Conservation (phyloP, 1,284 basidiomycete species). For the Malassezia psittaci region DNA sequence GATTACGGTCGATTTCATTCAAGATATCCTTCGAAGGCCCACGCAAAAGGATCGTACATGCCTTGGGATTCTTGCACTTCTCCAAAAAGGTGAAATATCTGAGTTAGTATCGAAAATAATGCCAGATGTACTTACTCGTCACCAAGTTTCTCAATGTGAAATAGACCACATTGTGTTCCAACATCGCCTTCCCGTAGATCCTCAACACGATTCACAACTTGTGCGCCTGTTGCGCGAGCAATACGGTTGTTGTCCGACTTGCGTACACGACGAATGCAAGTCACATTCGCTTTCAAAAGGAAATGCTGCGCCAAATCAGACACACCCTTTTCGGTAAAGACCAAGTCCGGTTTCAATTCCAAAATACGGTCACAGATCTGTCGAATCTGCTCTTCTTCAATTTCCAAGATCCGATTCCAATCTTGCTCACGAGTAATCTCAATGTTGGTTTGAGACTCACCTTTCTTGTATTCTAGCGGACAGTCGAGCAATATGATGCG, state of each 20-base stretch:
- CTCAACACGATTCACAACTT: constrained; percentile 92
- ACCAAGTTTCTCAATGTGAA: constrained; percentile 92
- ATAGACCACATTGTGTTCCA: constrained; percentile 84
- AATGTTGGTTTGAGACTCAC: constrained; percentile 96
- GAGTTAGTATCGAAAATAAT: constrained; percentile 48
- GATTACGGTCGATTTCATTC: constrained; percentile 93
- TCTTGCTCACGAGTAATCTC: constrained; percentile 90
- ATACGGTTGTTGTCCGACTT: constrained; percentile 99
- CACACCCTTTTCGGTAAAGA: constrained; percentile 95
- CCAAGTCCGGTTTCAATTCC: constrained; percentile 86
- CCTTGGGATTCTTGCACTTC: constrained; percentile 83
- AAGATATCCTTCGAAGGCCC: constrained; percentile 96
- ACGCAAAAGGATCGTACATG: constrained; percentile 95
- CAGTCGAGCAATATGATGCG: constrained; percentile 86
- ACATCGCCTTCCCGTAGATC: constrained; percentile 84
- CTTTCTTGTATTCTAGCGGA: constrained; percentile 97
- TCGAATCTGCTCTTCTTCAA: constrained; percentile 97
- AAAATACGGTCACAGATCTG: constrained; percentile 72
- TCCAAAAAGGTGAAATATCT: constrained; percentile 88
- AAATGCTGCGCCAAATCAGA: constrained; percentile 88
- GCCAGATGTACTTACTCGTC: constrained; percentile 63
- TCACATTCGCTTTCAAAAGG: constrained; percentile 76
- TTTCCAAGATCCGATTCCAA: constrained; percentile 83
- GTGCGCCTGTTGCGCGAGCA: constrained; percentile 85
- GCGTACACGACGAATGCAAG: constrained; percentile 82